Evolutionary conservation across 176 grass and related monocot genomes (phyloP), one percentile per base, ranked within the genome.

Genomic region (Leersia perrieri): DNA sequence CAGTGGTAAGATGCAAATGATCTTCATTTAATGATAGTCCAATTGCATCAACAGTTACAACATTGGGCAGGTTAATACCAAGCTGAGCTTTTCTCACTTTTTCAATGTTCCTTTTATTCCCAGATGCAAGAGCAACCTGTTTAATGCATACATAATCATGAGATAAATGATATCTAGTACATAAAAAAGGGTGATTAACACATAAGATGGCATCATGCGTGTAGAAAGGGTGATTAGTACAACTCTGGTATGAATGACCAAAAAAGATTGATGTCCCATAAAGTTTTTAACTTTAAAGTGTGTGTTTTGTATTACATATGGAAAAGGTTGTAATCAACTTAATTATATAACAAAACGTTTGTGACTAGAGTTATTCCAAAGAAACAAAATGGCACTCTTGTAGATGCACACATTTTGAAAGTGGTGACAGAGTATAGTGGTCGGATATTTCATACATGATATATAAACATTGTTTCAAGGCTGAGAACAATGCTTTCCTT

Each of bases 91-190:
- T 82, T 79, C 95, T 85, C 64, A 98, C 74, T 80, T 87, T 85
- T 26, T 98, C 92, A 30, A 98, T 68, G 78, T 98, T 86, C 70
- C 12, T 89, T 65, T 84, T 67, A 64, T 77, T 58, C n/a, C 95
- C 95, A 41, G 90, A 98, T 68, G 90, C 90, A 63, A 98, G 80
- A 75, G 95, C 95, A 66, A 98, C 95, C 94, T 97, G 80, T 28
- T 88, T 39, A 65, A 36, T 63, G n/a, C 23, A 82, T 28, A 71
- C 29, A 84, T 12, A 41, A 58, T 61, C 31, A 11, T 78, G 63
- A 88, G 76, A 62, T 63, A 57, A 64, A 11, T 57, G 42, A 32
- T 73, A 65, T 55, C 11, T 3, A 64, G 9, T 4, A 41, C 11
- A 10, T 11, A 65, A 33, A 32, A 82, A 72, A 9, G 32, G 23